Evolutionary conservation across 2,329 filamentous ascomycete genomes (phyloP).

Genomic region (Colletotrichum godetiae): DNA sequence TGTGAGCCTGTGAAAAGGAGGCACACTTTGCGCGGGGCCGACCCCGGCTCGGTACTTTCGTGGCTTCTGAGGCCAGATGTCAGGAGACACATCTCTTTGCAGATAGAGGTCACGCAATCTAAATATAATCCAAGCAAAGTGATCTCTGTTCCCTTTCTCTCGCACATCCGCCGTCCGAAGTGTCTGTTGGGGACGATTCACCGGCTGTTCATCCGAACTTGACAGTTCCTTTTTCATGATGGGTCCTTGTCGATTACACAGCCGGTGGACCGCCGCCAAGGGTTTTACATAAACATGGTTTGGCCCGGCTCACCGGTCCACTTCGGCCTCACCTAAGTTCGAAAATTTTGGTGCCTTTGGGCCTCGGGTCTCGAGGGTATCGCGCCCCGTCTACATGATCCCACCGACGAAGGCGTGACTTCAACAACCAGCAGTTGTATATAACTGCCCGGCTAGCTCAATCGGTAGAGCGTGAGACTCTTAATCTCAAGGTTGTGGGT

Average conservation of each 20-base stretch:
- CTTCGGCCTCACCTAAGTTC: constrained; percentile 10
- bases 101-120: background rate
- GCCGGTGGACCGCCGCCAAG: constrained; percentile 6
- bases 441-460: constrained; percentile 67
- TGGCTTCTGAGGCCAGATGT: background rate
- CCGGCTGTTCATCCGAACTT: constrained; percentile 10
- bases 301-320: background rate
- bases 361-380: background rate
- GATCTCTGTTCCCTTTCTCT: background rate
- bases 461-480: constrained; percentile 81
- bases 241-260: background rate
- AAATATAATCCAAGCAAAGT: background rate
- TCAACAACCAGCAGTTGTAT: background rate
- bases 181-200: background rate
- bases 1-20: background rate
- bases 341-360: background rate
- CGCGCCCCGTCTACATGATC: background rate
- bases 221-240: background rate
- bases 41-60: background rate
- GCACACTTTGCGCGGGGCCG: background rate
- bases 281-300: constrained; percentile 1
- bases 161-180: background rate
- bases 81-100: background rate
- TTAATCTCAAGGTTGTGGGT: constrained; percentile 70
- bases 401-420: background rate